Base-by-base conservation (phyloP, 106 monocot genomes). In the Iris macrosiphon region DNA sequence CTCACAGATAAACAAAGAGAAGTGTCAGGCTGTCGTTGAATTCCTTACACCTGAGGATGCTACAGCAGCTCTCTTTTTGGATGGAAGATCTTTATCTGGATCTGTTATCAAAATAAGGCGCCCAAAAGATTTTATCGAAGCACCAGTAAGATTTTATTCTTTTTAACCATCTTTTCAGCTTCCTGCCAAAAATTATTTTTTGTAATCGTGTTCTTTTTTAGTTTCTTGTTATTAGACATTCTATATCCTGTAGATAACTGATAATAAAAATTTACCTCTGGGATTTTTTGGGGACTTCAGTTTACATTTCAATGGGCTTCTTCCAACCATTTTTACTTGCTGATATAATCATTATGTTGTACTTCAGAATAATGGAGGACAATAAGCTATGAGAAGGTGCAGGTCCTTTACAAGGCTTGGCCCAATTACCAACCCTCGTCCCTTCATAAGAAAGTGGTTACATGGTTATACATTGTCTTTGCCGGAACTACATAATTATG, bases 31-130 rank as follows among this genome's bases (percentile, higher is more conserved):
- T 35, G 63, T 98, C 65, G 98, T 91, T 25, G 98, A 98, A 52
- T 98, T 98, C 77, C 83, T 98, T 29, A 91, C 98, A 49, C 98
- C 98, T 37, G 83, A 91, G 59, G 91, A 91, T 91, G 91, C 98
- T 60, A 91, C 87, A 37, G 25, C 69, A 54, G 91, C 98, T 55
- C 80, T 98, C 65, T 83, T 79, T 58, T 91, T 87, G 64, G 70
- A 91, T 70, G 90, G 90, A 15, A 80, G 61, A 66, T 70, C 64
- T 20, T 45, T 91, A 0, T 69, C 41, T 61, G 91, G 98, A 41
- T 78, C 83, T 56, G 23, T 69, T 65, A 48, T 98, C 52, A 90
- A 87, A 73, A 76, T 98, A 25, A 73, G 83, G 53, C 83, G 98
- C 23, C 98, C 98, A 13, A 98, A 78, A 78, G 98, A 98, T 61